Evolutionary conservation across 2,329 filamentous ascomycete genomes (phyloP).

Genomic region (Blastomyces emzantsi): DNA sequence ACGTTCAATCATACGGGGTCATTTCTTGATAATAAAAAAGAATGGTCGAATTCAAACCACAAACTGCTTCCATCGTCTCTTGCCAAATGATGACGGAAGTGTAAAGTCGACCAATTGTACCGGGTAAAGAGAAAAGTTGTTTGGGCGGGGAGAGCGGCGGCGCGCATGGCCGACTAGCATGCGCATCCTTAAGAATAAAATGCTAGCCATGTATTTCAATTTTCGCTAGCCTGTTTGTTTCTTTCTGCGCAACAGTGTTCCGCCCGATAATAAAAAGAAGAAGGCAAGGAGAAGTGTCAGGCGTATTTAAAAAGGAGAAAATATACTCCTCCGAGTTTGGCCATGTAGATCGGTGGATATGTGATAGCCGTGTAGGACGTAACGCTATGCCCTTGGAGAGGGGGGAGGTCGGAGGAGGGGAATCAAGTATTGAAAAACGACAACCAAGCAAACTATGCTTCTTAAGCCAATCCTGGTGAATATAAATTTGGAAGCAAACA

Average conservation of each 20-base stretch:
- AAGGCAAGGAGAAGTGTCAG: not conserved
- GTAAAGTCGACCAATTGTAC: not conserved
- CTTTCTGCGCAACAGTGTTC: not conserved
- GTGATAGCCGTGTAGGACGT: not conserved
- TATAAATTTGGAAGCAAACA: constrained; percentile 18
- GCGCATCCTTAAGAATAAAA: not conserved
- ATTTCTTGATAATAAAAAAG: not conserved
- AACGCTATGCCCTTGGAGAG: not conserved
- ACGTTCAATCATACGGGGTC: constrained; percentile 11
- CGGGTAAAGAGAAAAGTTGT: not conserved
- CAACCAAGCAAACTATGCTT: constrained; percentile 13
- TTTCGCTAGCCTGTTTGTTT: not conserved
- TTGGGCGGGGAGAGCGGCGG: not conserved
- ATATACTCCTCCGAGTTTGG: not conserved
- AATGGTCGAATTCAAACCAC: not conserved
- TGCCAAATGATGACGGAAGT: not conserved
- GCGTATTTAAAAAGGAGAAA: not conserved
- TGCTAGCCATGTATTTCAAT: not conserved
- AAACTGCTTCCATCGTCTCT: not conserved
- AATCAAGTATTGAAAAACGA: constrained; percentile 11
- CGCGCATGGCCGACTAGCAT: not conserved
- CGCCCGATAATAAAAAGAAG: not conserved
- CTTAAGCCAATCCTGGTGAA: constrained; percentile 24
- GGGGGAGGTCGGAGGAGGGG: not conserved
- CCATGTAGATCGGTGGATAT: not conserved